These are phyloP conservation scores for Trypanosoma brucei DNA, from an alignment of 208 protist species.

Conservation along the genomic window DNA sequence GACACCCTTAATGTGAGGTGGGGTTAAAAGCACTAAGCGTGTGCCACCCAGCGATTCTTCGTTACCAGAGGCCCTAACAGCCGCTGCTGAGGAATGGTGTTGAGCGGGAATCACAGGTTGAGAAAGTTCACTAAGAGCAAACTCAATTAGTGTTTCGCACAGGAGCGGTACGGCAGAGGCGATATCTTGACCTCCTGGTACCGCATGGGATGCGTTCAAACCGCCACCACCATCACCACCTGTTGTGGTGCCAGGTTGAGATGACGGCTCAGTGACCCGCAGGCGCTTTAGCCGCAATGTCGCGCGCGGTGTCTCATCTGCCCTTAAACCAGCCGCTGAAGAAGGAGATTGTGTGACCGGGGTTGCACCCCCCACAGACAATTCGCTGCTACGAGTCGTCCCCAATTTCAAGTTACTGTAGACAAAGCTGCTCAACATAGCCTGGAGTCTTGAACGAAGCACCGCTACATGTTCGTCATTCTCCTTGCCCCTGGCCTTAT, in stretches of 20 bases:
- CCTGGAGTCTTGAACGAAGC: constrained; percentile 7
- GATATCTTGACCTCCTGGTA: constrained; percentile 6
- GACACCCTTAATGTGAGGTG: constrained; percentile 13
- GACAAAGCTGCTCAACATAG: constrained; percentile 14
- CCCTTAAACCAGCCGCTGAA: not conserved
- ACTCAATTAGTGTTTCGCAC: constrained; percentile 13
- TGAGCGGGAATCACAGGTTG: not conserved
- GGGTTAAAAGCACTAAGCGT: constrained; percentile 12
- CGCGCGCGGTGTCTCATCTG: constrained; percentile 2
- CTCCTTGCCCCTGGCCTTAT: not conserved
- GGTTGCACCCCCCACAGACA: not conserved
- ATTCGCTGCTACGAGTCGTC: not conserved
- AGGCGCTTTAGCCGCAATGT: constrained; percentile 13
- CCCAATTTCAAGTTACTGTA: constrained; percentile 9
- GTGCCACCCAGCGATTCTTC: not conserved
- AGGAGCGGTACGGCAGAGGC: not conserved
- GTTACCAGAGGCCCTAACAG: not conserved
- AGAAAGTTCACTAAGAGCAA: constrained; percentile 8
- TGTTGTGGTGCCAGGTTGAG: not conserved
- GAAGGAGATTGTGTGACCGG: not conserved
- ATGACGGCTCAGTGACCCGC: not conserved
- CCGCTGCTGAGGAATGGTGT: not conserved
- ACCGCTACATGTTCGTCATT: constrained; percentile 1
- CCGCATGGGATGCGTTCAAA: not conserved
- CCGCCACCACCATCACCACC: not conserved